phyloP scores from a whole-genome alignment of 768 basidiomycete species.

The Obba rivulosa region DNA sequence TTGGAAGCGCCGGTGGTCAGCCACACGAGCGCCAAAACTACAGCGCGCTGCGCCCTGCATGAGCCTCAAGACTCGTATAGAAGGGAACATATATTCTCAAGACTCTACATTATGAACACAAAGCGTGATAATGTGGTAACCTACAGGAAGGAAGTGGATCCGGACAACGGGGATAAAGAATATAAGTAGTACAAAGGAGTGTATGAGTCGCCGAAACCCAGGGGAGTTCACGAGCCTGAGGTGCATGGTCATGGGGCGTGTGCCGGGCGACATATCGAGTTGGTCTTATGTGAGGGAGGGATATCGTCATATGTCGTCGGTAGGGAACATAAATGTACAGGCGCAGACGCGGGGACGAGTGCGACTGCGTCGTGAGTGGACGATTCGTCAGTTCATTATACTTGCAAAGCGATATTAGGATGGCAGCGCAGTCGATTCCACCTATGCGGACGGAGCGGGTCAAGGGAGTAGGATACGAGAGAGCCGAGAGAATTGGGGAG shows the following conservation, averaged over 20 bases:
- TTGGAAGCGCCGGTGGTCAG: background rate
- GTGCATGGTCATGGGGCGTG: no score
- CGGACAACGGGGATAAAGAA: background rate
- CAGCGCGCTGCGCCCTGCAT: background rate
- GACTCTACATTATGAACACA: background rate
- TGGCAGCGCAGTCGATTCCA: background rate
- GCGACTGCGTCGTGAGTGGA: slow-evolving; percentile 11
- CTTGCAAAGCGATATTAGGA: slow-evolving; percentile 5
- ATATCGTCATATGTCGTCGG: slow-evolving; percentile 19
- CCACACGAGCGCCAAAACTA: background rate
- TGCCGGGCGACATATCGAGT: background rate
- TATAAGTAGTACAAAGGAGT: background rate
- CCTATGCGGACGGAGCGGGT: no score
- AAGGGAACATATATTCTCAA: background rate
- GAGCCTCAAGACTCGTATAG: background rate
- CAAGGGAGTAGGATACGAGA: background rate
- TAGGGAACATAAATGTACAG: slow-evolving; percentile 14
- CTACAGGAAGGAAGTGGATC: background rate
- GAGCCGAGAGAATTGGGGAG: background rate
- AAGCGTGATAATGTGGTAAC: background rate
- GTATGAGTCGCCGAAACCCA: background rate
- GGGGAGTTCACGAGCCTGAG: background rate
- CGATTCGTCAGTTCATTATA: slow-evolving; percentile 23
- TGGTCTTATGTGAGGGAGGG: slow-evolving; percentile 1
- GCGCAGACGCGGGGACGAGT: slow-evolving; percentile 4